These are phyloP conservation scores for Lithocarpus polystachyus DNA, from an alignment of 306 rosid genomes.

Conservation along the genomic window DNA sequence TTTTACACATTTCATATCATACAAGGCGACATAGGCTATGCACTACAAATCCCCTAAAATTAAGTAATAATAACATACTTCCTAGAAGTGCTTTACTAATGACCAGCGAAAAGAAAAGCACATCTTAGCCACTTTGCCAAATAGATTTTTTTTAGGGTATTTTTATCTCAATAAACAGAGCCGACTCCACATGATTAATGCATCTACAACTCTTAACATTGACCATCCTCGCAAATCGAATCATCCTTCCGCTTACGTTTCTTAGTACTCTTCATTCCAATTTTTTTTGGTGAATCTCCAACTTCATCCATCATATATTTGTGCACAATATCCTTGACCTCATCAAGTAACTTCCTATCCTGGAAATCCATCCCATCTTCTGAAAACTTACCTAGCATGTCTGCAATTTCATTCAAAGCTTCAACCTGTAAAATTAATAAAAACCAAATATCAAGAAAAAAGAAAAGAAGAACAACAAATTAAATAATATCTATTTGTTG, in stretches of 20 bases:
- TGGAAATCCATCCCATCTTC: constrained; percentile 61
- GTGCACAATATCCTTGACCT: constrained; percentile 55
- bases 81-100: background rate
- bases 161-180: background rate
- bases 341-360: constrained; percentile 51
- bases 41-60: too few species aligned
- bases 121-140: background rate
- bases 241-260: constrained; percentile 58
- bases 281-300: constrained; percentile 53
- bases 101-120: background rate
- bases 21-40: background rate
- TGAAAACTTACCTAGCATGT: constrained; percentile 51
- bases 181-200: background rate
- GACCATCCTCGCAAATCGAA: background rate
- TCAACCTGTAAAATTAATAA: constrained; percentile 37
- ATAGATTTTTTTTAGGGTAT: background rate
- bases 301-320: constrained; percentile 53
- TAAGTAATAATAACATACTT: too few species aligned
- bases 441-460: background rate
- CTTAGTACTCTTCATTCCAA: constrained; percentile 43
- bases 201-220: background rate
- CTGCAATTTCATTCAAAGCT: constrained; percentile 69
- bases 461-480: background rate
- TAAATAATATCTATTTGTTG: background rate
- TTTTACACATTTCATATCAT: background rate